Base-by-base conservation (phyloP, 1,284 basidiomycete species). In the Neotropicomus parvogracilis region DNA sequence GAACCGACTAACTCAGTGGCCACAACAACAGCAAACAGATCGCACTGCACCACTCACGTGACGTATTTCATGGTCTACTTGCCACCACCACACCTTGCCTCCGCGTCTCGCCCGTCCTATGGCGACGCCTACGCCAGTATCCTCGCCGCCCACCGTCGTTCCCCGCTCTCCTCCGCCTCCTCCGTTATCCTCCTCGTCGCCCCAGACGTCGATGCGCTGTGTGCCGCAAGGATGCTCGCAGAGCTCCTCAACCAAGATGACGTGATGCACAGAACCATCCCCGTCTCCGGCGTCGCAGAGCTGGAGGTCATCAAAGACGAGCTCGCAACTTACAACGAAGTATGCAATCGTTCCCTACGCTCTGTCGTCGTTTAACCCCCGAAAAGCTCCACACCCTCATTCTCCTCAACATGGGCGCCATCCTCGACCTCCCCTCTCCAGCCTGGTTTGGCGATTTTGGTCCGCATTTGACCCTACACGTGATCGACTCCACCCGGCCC, bases 401-500 rank as follows among this genome's bases (percentile, higher is more conserved):
- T 44, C 78, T 99, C 37, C 69, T 99, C 41, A 97, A 97, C 58
- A 88, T 99, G 69, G 97, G 97, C 35, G 85, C 87, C 2, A 82
- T 95, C 43, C 77, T 94, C 29, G 90, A 95, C 54, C 75, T 99
- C 7, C 80, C 90, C 1, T 79, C 80, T 2, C 62, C 74, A 5
- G 76, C 79, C 28, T 90, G 86, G 85, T 88, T 91, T 65, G 88
- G 87, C 13, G 77, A 80, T 40, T 87, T 88, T 60, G 61, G 72
- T 35, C 60, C 71, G 4, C 71, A 73, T 55, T 73, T 86, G 26
- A 81, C 79, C 16, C 79, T 94, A 26, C 97, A 99, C 71, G 83
- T 99, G 59, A 90, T 99, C 67, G 97, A 99, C 68, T 91, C 94
- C 8, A 84, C 88, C 44, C 80, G 97, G 32, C 97, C 97, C 6